Evolutionary conservation across 2,329 filamentous ascomycete species (phyloP).

Genomic region (Meredithiella fracta): DNA sequence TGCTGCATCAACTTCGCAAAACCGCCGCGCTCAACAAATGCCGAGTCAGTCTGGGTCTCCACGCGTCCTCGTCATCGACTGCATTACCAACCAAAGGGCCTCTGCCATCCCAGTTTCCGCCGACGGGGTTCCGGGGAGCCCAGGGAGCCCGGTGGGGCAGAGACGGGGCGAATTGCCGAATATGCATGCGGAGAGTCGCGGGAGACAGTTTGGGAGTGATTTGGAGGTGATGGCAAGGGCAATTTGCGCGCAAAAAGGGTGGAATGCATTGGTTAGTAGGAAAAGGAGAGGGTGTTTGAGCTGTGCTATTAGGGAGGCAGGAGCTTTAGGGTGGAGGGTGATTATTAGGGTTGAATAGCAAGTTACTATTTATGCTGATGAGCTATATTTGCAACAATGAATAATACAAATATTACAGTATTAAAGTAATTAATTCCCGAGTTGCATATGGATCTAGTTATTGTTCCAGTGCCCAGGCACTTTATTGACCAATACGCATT

Average conservation of each 20-base stretch:
- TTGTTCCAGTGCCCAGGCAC: too few relatives aligned
- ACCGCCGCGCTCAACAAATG: slow-evolving; percentile 19
- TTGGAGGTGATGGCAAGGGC: slow-evolving; percentile 56
- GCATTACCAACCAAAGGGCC: slow-evolving; percentile 34
- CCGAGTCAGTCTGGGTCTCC: slow-evolving; percentile 21
- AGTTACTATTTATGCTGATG: neutral
- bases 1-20: slow-evolving; percentile 19
- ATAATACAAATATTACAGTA: too few relatives aligned
- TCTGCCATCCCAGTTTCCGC: slow-evolving; percentile 24
- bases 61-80: slow-evolving; percentile 44
- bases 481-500: too few relatives aligned
- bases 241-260: slow-evolving; percentile 56
- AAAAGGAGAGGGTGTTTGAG: slow-evolving; percentile 51
- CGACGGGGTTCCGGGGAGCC: slow-evolving; percentile 17
- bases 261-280: slow-evolving; percentile 56
- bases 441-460: too few relatives aligned
- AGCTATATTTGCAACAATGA: neutral
- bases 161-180: slow-evolving; percentile 23
- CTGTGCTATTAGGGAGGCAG: slow-evolving; percentile 60
- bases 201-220: slow-evolving; percentile 44
- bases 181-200: slow-evolving; percentile 40
- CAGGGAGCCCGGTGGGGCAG: slow-evolving; percentile 16
- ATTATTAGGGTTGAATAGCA: slow-evolving; percentile 39
- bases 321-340: slow-evolving; percentile 51
- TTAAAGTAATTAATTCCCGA: too few relatives aligned